Evolutionary conservation across 2,329 filamentous ascomycete genomes (phyloP).

Genomic region (Pyrenophora seminiperda): DNA sequence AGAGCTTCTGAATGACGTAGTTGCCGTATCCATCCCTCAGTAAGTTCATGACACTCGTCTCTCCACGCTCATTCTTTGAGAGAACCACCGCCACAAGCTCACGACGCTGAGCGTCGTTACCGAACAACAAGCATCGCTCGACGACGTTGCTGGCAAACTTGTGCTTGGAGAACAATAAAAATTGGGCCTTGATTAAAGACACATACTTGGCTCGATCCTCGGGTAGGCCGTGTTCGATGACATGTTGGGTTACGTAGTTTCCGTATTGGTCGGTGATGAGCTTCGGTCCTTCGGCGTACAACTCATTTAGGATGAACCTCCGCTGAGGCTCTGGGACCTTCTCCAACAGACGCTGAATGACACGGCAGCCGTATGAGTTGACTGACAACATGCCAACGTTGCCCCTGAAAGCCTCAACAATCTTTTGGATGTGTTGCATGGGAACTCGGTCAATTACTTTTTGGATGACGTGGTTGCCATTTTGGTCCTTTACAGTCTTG

Average conservation of each 20-base stretch:
- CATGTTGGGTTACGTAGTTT: constrained; percentile 95
- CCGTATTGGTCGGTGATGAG: constrained; percentile 88
- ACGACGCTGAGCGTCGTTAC: constrained; percentile 69
- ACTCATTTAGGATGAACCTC: constrained; percentile 73
- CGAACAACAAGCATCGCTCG: constrained; percentile 83
- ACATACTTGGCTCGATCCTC: constrained; percentile 77
- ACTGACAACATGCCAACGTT: constrained; percentile 75
- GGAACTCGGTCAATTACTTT: constrained; percentile 86
- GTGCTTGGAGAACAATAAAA: constrained; percentile 83
- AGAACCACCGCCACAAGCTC: constrained; percentile 62
- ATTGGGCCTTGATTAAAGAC: constrained; percentile 69
- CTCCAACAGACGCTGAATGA: constrained; percentile 91
- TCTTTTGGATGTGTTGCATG: constrained; percentile 78
- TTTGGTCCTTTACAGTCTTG: constrained; percentile 80
- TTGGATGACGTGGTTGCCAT: constrained; percentile 96
- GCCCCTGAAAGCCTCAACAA: constrained; percentile 78
- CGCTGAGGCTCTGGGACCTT: constrained; percentile 75
- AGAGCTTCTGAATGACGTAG: constrained; percentile 91
- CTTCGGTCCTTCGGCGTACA: constrained; percentile 71
- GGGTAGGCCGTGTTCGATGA: constrained; percentile 77
- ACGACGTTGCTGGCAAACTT: constrained; percentile 98
- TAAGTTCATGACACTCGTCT: constrained; percentile 72
- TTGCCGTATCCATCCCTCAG: constrained; percentile 94
- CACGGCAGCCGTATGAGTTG: constrained; percentile 87
- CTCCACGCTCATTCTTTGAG: constrained; percentile 65